Conservation (phyloP, 2,329 filamentous ascomycete species). For the Penicillium sp. region DNA sequence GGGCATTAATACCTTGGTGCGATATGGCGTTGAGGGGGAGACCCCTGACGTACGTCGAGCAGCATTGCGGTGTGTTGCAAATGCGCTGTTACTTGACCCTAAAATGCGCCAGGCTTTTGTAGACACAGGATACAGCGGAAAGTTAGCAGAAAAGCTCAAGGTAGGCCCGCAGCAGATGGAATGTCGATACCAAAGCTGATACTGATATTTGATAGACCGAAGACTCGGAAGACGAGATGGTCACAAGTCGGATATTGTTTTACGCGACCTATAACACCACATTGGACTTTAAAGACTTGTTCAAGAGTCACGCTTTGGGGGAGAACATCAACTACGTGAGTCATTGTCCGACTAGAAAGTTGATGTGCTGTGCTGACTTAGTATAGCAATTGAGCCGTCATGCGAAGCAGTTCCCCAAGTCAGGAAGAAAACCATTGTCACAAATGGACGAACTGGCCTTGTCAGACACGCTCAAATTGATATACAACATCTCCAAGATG, state of each 20-base stretch:
- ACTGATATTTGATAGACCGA: slow-evolving; percentile 51
- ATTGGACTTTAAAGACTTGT: slow-evolving; percentile 63
- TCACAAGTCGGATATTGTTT: slow-evolving; percentile 75
- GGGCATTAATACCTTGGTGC: slow-evolving; percentile 71
- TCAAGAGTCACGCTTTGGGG: slow-evolving; percentile 64
- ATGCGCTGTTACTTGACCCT: slow-evolving; percentile 70
- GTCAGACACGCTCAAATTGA: slow-evolving; percentile 76
- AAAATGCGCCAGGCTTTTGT: slow-evolving; percentile 70
- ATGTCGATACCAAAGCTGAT: not conserved
- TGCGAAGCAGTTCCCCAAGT: slow-evolving; percentile 54
- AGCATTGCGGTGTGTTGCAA: slow-evolving; percentile 78
- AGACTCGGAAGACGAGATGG: slow-evolving; percentile 79
- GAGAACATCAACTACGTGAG: slow-evolving; percentile 61
- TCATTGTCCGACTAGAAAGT: not conserved
- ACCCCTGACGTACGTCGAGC: slow-evolving; percentile 66
- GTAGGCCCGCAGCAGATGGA: slow-evolving; percentile 23
- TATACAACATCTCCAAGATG: slow-evolving; percentile 83
- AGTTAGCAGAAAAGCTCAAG: slow-evolving; percentile 68
- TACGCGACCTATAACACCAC: slow-evolving; percentile 73
- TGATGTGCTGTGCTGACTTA: slow-evolving; percentile 17
- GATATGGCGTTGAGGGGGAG: slow-evolving; percentile 68
- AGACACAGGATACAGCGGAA: slow-evolving; percentile 64
- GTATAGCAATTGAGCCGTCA: slow-evolving; percentile 66
- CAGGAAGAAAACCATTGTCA: slow-evolving; percentile 32
- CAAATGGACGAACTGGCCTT: slow-evolving; percentile 73